These are phyloP conservation scores for Ploettnerulaceae sp. DNA, from an alignment of 2,329 filamentous ascomycete species.

Conservation along the genomic window DNA sequence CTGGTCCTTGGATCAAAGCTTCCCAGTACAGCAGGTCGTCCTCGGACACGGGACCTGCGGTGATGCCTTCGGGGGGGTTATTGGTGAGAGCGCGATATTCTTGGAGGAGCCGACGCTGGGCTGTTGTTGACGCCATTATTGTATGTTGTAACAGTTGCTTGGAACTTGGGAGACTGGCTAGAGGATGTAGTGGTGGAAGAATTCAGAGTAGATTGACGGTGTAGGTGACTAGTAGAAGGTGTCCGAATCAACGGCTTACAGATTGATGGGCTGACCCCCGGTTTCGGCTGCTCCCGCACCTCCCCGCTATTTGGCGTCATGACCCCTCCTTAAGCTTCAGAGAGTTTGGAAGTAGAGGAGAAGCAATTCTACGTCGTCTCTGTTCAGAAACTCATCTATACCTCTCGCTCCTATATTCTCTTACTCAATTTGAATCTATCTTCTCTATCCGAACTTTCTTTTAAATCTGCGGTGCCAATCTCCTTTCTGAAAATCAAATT, in stretches of 20 bases:
- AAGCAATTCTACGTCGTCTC: no score
- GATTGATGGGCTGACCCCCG: constrained; percentile 4
- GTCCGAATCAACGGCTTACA: not conserved
- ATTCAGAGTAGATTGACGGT: not conserved
- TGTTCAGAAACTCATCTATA: no score
- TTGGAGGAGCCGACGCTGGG: constrained; percentile 80
- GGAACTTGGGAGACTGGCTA: not conserved
- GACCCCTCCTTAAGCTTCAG: constrained; percentile 6
- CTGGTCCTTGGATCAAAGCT: constrained; percentile 89
- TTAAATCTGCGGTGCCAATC: no score
- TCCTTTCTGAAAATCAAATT: no score
- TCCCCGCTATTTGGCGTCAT: constrained; percentile 8
- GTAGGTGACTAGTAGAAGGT: not conserved
- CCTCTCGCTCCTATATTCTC: no score
- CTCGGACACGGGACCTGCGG: constrained; percentile 85
- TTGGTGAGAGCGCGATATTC: constrained; percentile 94
- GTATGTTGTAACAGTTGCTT: no score
- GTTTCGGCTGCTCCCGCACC: constrained; percentile 5
- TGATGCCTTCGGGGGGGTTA: constrained; percentile 96
- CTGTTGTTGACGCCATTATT: constrained; percentile 54
- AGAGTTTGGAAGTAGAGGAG: no score
- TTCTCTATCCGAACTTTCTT: no score
- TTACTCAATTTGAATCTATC: no score
- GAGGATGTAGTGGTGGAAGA: not conserved
- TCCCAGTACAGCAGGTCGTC: constrained; percentile 97